Evolutionary conservation across 345 rosid species (phyloP), one percentile per base, ranked within the genome.

Genomic region (Hypericum perforatum): DNA sequence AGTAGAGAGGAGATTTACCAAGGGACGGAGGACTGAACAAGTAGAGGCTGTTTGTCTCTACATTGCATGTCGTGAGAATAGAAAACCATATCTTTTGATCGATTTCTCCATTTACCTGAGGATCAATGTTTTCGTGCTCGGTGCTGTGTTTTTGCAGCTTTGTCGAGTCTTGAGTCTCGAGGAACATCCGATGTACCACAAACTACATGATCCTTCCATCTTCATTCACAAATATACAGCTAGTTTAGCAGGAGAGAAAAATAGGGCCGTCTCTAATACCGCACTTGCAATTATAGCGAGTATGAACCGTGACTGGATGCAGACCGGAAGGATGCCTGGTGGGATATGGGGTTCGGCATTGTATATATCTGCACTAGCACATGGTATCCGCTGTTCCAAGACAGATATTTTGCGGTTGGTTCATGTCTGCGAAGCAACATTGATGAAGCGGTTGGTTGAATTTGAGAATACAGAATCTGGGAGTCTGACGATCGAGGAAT

Each of bases 251-350:
- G 81, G 80, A 4, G 94, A 76, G 56, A 71, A 63, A 61, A 69
- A 79, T 60, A 79, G 66, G 60, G 81, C 62, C 22, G 77, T 88
- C 42, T 68, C 69, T 40, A 52, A 62, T 62, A 74, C 82, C 53
- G 89, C 96, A 43, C 69, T 72, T 41, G 67, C 75, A 56, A 88
- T 92, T 61, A 77, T 92, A 66, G 86, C 92, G 54, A 88, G 90
- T 72, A 92, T 92, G 98, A 92, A 85, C 73, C 82, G 82, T 69
- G 90, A 92, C 63, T 92, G 98, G 98, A 78, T 92, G 68, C 96
- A 91, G 98, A 92, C 96, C 0, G 98, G 98, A 60, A 78, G 95
- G 57, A 85, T 85, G 59, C 98, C 98, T 53, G 88, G 96, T 73
- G 98, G 96, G 41, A 71, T 92, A 64, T 92, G 98, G 63, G 98